A percentile compares a stretch with the other conserved stretches of the same genome.
Evolutionary conservation across 306 rosid species (phyloP).

Genomic region (Vachellia collinsii): DNA sequence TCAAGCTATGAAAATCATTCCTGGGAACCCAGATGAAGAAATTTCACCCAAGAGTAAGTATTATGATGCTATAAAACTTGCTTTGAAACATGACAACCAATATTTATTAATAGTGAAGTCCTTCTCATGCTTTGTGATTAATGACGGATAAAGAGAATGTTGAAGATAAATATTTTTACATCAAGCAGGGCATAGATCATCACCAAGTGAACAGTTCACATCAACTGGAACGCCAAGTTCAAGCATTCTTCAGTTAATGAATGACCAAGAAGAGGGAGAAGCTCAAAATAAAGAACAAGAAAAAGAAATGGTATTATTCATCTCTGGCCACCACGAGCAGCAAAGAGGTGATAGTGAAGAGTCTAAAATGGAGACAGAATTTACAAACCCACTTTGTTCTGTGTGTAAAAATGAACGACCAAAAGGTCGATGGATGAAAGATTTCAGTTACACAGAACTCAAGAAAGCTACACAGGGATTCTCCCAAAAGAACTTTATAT

Average conservation of each 20-base stretch:
- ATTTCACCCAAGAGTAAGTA: constrained; percentile 47
- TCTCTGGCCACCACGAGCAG: constrained; percentile 9
- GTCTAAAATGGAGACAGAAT: constrained; percentile 41
- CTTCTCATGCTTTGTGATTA: too few species aligned
- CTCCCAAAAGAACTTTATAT: constrained; percentile 56
- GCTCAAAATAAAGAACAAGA: constrained; percentile 37
- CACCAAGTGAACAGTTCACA: constrained; percentile 37
- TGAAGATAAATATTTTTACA: constrained; percentile 19
- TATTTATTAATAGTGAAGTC: too few species aligned
- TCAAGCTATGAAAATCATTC: constrained; percentile 54
- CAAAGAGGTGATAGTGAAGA: constrained; percentile 25
- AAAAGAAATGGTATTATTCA: background rate
- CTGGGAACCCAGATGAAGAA: constrained; percentile 55
- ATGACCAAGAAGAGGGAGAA: constrained; percentile 26
- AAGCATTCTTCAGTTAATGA: background rate
- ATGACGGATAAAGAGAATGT: background rate
- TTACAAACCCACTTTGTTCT: constrained; percentile 51
- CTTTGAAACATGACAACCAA: background rate
- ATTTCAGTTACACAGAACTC: constrained; percentile 67
- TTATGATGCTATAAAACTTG: background rate
- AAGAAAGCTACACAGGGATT: constrained; percentile 61
- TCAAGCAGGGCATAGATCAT: constrained; percentile 44
- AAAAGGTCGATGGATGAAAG: constrained; percentile 53
- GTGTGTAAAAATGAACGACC: constrained; percentile 67
- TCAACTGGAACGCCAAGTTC: constrained; percentile 34